A percentile compares a stretch with the other conserved stretches of the same genome.
These are phyloP conservation scores for Aphanomyces invadans DNA, from an alignment of 352 stramenopile genomes.

Conservation along the genomic window DNA sequence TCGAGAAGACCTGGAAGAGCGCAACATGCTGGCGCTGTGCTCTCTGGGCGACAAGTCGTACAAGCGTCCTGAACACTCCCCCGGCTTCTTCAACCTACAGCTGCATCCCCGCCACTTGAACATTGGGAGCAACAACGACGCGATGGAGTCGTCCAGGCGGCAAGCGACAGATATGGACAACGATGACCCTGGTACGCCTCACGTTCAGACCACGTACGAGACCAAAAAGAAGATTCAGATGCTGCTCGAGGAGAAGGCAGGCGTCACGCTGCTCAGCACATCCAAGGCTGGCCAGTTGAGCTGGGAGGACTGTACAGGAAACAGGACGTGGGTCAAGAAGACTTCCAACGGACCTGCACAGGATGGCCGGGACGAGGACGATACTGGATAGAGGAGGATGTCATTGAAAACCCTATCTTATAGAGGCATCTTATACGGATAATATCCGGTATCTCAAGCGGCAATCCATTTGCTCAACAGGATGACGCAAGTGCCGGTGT, in stretches of 20 bases:
- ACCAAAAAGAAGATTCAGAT: constrained; percentile 23
- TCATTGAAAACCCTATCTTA: not conserved
- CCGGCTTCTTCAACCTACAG: constrained; percentile 17
- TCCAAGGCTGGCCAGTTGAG: constrained; percentile 13
- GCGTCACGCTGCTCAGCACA: constrained; percentile 9
- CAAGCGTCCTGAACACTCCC: constrained; percentile 9
- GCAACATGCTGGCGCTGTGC: constrained; percentile 5
- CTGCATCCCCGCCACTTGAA: constrained; percentile 8
- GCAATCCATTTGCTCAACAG: not conserved
- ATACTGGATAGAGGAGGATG: not conserved
- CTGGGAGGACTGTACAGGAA: constrained; percentile 19
- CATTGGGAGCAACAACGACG: too few species aligned
- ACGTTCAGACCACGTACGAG: constrained; percentile 2
- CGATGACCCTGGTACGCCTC: not conserved
- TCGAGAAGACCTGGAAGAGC: constrained; percentile 9
- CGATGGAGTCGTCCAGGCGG: not conserved
- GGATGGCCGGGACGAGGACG: not conserved
- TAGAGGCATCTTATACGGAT: not conserved
- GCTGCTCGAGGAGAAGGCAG: constrained; percentile 1
- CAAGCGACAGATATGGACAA: not conserved
- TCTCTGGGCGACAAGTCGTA: constrained; percentile 17
- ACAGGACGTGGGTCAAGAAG: constrained; percentile 17
- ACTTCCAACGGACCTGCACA: not conserved
- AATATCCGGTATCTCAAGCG: not conserved
- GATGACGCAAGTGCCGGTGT: not conserved